Evolutionary conservation across 2,329 filamentous ascomycete genomes (phyloP).

Genomic region (Colletotrichum liriopes): DNA sequence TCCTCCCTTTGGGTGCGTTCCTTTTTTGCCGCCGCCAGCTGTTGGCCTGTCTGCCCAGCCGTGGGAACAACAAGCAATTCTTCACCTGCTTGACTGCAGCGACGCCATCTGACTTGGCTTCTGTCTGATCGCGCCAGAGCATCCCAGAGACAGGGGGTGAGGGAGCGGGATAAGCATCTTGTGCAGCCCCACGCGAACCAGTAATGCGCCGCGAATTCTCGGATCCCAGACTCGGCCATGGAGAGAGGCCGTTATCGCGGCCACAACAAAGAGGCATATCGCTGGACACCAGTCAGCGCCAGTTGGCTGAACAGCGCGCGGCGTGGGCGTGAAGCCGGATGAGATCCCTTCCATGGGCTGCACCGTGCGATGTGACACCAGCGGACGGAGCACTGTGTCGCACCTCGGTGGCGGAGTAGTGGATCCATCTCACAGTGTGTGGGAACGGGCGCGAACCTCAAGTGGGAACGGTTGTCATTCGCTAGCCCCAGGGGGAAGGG

Average conservation of each 20-base stretch:
- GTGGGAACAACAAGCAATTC: conserved; percentile 26
- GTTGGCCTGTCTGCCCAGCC: neutral
- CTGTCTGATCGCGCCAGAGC: neutral
- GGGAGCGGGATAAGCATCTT: conserved; percentile 26
- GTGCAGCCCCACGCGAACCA: conserved; percentile 15
- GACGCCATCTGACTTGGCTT: conserved; percentile 17
- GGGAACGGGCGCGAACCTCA: neutral
- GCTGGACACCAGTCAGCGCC: conserved; percentile 9
- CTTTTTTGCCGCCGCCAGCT: neutral
- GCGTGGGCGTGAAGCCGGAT: neutral
- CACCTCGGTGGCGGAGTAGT: neutral
- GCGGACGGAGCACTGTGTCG: neutral
- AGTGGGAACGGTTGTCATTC: conserved; percentile 2
- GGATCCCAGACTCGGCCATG: neutral
- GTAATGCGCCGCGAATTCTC: neutral
- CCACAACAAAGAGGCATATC: neutral
- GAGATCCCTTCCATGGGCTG: conserved; percentile 12
- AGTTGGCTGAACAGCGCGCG: conserved; percentile 22
- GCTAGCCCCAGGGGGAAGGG: conserved; percentile 8
- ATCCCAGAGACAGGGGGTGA: neutral
- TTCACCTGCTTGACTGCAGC: conserved; percentile 6
- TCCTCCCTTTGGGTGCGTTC: neutral
- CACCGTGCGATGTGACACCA: neutral
- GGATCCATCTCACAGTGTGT: neutral
- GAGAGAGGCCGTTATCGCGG: neutral